phyloP scores from a whole-genome alignment of 306 rosid genomes.

The Acacia melanoxylon region DNA sequence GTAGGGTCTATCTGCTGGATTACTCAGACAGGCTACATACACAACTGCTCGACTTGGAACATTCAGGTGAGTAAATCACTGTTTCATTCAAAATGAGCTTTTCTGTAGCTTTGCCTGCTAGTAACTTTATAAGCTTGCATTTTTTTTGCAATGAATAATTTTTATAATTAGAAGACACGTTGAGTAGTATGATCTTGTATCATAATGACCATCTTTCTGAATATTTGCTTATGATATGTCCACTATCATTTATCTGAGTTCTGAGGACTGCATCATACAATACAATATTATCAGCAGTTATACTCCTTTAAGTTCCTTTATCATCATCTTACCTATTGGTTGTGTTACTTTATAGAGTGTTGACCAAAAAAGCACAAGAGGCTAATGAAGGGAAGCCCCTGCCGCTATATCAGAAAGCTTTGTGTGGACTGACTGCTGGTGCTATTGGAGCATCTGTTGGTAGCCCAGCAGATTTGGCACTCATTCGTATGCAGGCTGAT shows the following conservation, averaged over 20 bases:
- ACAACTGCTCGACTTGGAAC: slow-evolving; percentile 76
- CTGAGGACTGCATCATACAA: not conserved
- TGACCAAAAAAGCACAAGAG: slow-evolving; percentile 63
- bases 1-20: slow-evolving; percentile 77
- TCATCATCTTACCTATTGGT: not conserved
- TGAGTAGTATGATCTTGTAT: not conserved
- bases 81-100: not conserved
- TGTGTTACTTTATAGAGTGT: slow-evolving; percentile 37
- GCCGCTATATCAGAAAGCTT: slow-evolving; percentile 61
- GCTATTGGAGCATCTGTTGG: slow-evolving; percentile 68
- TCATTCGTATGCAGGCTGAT: slow-evolving; percentile 77
- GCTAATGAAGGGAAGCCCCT: slow-evolving; percentile 77
- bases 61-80: slow-evolving; percentile 48
- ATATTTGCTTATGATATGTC: not conserved
- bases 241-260: not conserved
- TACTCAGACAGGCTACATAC: slow-evolving; percentile 70
- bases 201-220: not conserved
- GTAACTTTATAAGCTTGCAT: not conserved
- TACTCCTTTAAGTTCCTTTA: not conserved
- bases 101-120: not conserved
- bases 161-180: not conserved
- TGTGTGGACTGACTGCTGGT: slow-evolving; percentile 73
- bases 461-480: slow-evolving; percentile 77
- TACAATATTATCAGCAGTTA: not conserved
- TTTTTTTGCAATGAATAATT: not conserved